A percentile compares a stretch with the other conserved stretches of the same genome.
Evolutionary conservation across 495 filamentous ascomycete genomes (phyloP).

Genomic region (Xylona heveae): DNA sequence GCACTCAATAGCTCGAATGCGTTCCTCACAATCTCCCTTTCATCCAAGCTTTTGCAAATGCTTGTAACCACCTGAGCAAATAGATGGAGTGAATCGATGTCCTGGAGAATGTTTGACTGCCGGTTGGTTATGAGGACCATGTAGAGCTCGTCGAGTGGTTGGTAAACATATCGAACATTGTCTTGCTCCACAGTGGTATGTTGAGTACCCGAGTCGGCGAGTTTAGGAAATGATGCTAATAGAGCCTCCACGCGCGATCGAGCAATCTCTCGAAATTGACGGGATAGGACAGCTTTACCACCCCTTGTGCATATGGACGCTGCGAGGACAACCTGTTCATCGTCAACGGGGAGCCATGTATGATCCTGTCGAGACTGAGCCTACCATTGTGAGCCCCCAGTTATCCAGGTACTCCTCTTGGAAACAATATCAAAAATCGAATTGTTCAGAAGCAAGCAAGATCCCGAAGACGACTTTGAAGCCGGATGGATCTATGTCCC

Average conservation of each 20-base stretch:
- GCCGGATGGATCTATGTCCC: too few species aligned
- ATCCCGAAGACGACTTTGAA: too few species aligned
- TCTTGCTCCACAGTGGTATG: conserved; percentile 97
- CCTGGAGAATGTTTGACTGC: conserved; percentile 96
- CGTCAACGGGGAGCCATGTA: too few species aligned
- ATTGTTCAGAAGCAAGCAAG: too few species aligned
- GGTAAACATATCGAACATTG: conserved; percentile 98
- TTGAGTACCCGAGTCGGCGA: conserved; percentile 82
- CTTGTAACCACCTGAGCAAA: conserved; percentile 93
- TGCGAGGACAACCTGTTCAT: conserved; percentile 82
- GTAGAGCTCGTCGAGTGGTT: conserved; percentile 95
- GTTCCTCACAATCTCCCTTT: conserved; percentile 83
- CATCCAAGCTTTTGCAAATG: conserved; percentile 89
- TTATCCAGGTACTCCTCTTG: too few species aligned
- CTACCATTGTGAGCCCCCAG: too few species aligned
- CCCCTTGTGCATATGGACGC: conserved; percentile 97
- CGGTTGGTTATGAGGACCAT: conserved; percentile 99
- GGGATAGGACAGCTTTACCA: conserved; percentile 89
- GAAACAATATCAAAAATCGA: too few species aligned
- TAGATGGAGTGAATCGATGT: conserved; percentile 92
- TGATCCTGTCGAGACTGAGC: too few species aligned
- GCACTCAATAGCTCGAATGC: conserved; percentile 88
- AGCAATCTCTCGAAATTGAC: conserved; percentile 91
- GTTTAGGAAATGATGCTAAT: conserved; percentile 89
- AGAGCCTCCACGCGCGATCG: conserved; percentile 90